Evolutionary conservation across 192 early-diverging fungal species (phyloP).

Genomic region (Coemansia sp.): DNA sequence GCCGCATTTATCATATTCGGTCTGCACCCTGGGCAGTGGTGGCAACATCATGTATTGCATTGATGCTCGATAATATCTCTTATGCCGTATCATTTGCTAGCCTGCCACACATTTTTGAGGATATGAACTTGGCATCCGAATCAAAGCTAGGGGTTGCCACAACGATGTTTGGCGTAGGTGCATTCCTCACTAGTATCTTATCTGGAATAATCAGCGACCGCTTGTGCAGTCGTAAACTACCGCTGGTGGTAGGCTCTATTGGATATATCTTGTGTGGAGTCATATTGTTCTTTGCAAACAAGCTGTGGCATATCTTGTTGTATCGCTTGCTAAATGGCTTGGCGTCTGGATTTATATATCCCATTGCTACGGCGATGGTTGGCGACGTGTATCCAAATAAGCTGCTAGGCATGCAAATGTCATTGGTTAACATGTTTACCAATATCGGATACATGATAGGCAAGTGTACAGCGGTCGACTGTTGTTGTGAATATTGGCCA

Average conservation of each 20-base stretch:
- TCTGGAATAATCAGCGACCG: constrained; percentile 47
- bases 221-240: constrained; percentile 37
- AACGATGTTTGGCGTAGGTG: constrained; percentile 46
- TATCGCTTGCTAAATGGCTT: constrained; percentile 48
- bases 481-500: neutral
- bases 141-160: constrained; percentile 34
- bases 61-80: constrained; percentile 38
- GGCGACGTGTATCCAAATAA: constrained; percentile 50
- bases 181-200: constrained; percentile 35
- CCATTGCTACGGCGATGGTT: constrained; percentile 29
- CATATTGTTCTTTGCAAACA: constrained; percentile 35
- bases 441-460: constrained; percentile 41
- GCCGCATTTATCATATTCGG: constrained; percentile 11
- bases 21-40: constrained; percentile 30
- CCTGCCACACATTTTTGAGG: constrained; percentile 51
- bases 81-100: constrained; percentile 49
- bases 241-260: constrained; percentile 30
- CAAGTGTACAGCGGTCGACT: constrained; percentile 3
- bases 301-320: constrained; percentile 43
- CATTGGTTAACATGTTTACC: constrained; percentile 31
- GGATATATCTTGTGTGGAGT: constrained; percentile 31
- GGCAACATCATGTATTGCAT: constrained; percentile 31
- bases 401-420: constrained; percentile 46
- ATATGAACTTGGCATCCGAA: constrained; percentile 44
- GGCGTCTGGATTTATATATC: constrained; percentile 46